Evolutionary conservation across 2,329 filamentous ascomycete genomes (phyloP).

Genomic region (Elsinoe arachidis): DNA sequence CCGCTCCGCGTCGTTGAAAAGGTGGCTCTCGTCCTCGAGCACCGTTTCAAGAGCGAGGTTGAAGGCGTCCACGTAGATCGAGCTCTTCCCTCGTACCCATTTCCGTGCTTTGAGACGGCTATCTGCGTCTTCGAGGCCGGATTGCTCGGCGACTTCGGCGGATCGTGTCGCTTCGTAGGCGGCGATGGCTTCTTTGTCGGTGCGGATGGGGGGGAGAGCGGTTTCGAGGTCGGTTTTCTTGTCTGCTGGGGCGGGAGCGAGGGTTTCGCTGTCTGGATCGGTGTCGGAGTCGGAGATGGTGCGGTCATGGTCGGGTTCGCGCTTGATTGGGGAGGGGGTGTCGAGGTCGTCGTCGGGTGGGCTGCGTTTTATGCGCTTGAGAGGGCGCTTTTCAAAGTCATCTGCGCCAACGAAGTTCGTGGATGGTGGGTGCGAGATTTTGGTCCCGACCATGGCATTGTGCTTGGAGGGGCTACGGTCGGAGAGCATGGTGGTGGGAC

Average conservation of each 20-base stretch:
- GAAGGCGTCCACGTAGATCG: constrained; percentile 95
- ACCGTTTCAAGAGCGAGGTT: constrained; percentile 87
- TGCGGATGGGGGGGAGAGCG: constrained; percentile 58
- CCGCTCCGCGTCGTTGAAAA: constrained; percentile 75
- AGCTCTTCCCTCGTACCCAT: constrained; percentile 72
- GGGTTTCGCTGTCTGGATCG: constrained; percentile 26
- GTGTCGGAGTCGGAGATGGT: constrained; percentile 17
- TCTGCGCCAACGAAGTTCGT: constrained; percentile 34
- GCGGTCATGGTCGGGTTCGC: constrained; percentile 10
- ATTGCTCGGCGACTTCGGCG: constrained; percentile 38
- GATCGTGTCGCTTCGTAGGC: constrained; percentile 66
- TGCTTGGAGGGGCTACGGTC: constrained; percentile 36
- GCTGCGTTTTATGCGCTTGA: constrained; percentile 35
- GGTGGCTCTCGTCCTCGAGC: constrained; percentile 73
- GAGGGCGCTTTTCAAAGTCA: constrained; percentile 28
- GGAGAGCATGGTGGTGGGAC: constrained; percentile 26
- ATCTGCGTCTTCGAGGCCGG: constrained; percentile 27
- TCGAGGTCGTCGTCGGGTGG: constrained; percentile 15
- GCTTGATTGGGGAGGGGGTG: constrained; percentile 17
- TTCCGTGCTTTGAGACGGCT: constrained; percentile 47
- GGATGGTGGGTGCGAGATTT: constrained; percentile 36
- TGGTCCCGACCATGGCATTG: constrained; percentile 40
- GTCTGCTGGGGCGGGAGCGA: constrained; percentile 17
- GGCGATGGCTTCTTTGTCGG: constrained; percentile 63
- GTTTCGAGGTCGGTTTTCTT: constrained; percentile 60